A percentile compares a stretch with the other conserved stretches of the same genome.
Conservation (phyloP, 441 rosid genomes). For the Pelargonium myrrhifolium region DNA sequence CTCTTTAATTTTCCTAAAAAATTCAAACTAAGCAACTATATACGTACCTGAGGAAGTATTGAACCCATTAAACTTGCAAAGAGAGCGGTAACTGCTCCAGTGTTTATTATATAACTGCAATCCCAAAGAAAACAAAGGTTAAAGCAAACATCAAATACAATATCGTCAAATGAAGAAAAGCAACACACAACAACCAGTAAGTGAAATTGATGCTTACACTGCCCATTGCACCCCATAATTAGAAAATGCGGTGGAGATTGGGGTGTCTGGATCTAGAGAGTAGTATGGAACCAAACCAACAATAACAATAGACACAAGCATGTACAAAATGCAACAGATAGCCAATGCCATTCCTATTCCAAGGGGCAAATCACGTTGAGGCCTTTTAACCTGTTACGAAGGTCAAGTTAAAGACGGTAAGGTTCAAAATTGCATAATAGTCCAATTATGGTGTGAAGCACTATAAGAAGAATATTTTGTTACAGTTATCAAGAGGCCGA, state of each 20-base stretch:
- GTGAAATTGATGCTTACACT: constrained; percentile 44
- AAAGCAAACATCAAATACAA: neutral
- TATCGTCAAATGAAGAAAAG: neutral
- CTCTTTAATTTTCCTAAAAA: neutral
- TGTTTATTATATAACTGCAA: constrained; percentile 56
- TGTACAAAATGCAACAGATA: constrained; percentile 64
- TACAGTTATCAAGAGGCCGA: neutral
- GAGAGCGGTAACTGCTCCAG: constrained; percentile 79
- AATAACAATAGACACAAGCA: constrained; percentile 77
- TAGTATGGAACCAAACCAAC: constrained; percentile 85
- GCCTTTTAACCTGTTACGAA: constrained; percentile 56
- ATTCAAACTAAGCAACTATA: constrained; percentile 4
- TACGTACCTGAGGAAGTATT: constrained; percentile 63
- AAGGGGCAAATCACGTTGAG: constrained; percentile 73
- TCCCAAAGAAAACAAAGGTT: neutral
- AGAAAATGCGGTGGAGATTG: constrained; percentile 84
- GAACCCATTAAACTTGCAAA: constrained; percentile 82
- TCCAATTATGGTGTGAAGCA: neutral
- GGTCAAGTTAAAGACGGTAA: neutral
- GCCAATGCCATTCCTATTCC: constrained; percentile 72
- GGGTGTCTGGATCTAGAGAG: constrained; percentile 75
- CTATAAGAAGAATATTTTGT: no score
- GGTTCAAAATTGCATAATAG: no score
- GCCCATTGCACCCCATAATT: constrained; percentile 92
- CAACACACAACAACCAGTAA: constrained; percentile 6